phyloP scores from a whole-genome alignment of 345 rosid species.

The Erucastrum elatum region DNA sequence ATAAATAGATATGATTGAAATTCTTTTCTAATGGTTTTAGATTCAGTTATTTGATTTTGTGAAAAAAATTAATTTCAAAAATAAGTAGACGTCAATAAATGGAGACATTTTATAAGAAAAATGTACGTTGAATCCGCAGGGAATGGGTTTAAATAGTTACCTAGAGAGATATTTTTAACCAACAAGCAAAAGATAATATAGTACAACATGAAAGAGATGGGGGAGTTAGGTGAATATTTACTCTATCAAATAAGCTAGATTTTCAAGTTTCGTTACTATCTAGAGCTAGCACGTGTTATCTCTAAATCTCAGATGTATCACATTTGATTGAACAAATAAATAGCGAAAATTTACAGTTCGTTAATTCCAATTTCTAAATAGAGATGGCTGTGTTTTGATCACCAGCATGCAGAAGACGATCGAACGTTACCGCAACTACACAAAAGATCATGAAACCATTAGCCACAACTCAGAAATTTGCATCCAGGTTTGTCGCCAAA shows the following conservation, averaged over 20 bases:
- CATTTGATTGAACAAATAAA: not conserved
- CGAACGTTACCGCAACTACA: slow-evolving; percentile 51
- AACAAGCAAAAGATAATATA: slow-evolving; percentile 16
- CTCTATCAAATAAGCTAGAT: not conserved
- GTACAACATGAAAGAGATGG: slow-evolving; percentile 8
- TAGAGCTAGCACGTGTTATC: not conserved
- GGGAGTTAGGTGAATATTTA: slow-evolving; percentile 5
- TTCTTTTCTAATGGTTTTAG: not conserved
- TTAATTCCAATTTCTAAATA: not conserved
- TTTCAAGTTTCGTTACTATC: not conserved
- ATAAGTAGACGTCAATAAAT: not conserved
- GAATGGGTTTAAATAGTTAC: slow-evolving; percentile 30
- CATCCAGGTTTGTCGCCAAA: slow-evolving; percentile 40
- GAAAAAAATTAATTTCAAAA: not conserved
- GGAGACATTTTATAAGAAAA: not conserved
- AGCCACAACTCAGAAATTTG: slow-evolving; percentile 31
- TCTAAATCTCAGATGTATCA: not conserved
- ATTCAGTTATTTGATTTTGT: slow-evolving; percentile 1
- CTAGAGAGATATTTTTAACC: slow-evolving; percentile 19
- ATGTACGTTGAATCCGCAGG: slow-evolving; percentile 6
- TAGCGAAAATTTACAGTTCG: not conserved
- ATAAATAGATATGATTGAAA: no score
- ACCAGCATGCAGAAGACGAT: slow-evolving; percentile 54
- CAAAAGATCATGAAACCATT: slow-evolving; percentile 35
- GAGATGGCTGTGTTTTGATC: not conserved